These are phyloP conservation scores for Phytophthora tentaculata DNA, from an alignment of 352 stramenopile genomes.

Conservation along the genomic window DNA sequence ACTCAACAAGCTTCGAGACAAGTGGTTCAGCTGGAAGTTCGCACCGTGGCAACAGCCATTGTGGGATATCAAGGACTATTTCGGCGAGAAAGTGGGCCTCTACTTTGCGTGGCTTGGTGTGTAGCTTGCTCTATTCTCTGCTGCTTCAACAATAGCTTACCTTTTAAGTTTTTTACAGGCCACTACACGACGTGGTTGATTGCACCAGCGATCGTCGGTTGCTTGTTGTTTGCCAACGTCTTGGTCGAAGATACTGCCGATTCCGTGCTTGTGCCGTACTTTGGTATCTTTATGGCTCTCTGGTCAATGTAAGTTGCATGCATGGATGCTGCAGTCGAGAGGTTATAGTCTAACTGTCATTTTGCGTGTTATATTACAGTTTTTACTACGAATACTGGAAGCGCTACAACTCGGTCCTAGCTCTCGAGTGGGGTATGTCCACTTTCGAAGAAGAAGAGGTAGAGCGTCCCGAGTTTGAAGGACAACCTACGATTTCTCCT, in stretches of 20 bases:
- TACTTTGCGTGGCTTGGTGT: conserved; percentile 97
- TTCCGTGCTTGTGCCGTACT: conserved; percentile 68
- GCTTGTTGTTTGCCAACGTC: conserved; percentile 89
- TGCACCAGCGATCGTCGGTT: conserved; percentile 88
- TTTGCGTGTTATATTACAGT: conserved; percentile 18
- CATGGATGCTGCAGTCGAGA: too few species aligned
- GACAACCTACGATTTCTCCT: conserved; percentile 72
- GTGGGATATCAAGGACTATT: conserved; percentile 79
- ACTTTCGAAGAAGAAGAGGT: conserved; percentile 77
- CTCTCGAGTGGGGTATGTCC: conserved; percentile 79
- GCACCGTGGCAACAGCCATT: conserved; percentile 68
- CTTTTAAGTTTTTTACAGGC: conserved; percentile 30
- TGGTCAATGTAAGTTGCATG: conserved; percentile 66
- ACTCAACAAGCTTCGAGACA: conserved; percentile 46
- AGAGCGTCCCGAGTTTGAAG: conserved; percentile 75
- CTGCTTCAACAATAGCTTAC: neutral
- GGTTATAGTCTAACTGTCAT: too few species aligned
- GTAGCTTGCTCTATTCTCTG: neutral
- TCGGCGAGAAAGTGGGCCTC: conserved; percentile 93
- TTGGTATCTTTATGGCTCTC: conserved; percentile 85
- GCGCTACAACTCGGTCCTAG: conserved; percentile 71
- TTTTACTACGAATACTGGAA: conserved; percentile 90
- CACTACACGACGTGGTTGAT: conserved; percentile 96
- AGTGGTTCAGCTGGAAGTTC: conserved; percentile 75
- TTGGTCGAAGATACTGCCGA: conserved; percentile 61